These are phyloP conservation scores for Dionaea muscipula DNA, from an alignment of 179 eudicot species.

Conservation along the genomic window DNA sequence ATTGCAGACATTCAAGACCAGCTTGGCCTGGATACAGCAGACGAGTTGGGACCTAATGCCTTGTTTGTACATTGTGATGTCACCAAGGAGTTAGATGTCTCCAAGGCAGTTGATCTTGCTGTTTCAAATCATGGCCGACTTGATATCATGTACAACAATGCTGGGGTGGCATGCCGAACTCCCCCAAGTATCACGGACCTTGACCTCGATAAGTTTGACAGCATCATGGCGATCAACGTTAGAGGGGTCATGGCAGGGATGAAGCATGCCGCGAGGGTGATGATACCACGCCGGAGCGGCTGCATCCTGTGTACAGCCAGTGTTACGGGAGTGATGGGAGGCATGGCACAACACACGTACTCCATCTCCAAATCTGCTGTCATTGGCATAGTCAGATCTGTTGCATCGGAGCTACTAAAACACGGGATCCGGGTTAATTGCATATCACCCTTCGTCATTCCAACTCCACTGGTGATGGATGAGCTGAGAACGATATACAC, in stretches of 20 bases:
- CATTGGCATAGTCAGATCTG: slow-evolving; percentile 52
- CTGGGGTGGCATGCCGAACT: slow-evolving; percentile 50
- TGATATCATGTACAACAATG: slow-evolving; percentile 85
- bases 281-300: slow-evolving; percentile 55
- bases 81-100: slow-evolving; percentile 44
- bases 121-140: slow-evolving; percentile 41
- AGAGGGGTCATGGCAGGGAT: slow-evolving; percentile 62
- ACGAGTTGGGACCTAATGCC: slow-evolving; percentile 44
- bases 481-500: slow-evolving; percentile 38
- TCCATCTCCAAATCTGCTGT: slow-evolving; percentile 49
- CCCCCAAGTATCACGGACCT: slow-evolving; percentile 46
- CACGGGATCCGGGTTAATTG: slow-evolving; percentile 72
- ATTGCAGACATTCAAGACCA: slow-evolving; percentile 51
- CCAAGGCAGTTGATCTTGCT: slow-evolving; percentile 43
- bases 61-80: slow-evolving; percentile 56
- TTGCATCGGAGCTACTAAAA: slow-evolving; percentile 43
- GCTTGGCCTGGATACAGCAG: slow-evolving; percentile 24
- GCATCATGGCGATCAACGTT: slow-evolving; percentile 56
- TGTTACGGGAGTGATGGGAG: slow-evolving; percentile 59
- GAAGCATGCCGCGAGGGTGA: slow-evolving; percentile 70
- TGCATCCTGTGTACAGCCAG: slow-evolving; percentile 70
- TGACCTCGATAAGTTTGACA: slow-evolving; percentile 46
- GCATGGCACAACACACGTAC: slow-evolving; percentile 67
- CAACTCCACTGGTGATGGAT: slow-evolving; percentile 51
- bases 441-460: slow-evolving; percentile 62